Evolutionary conservation across 768 basidiomycete species (phyloP), one percentile per base, ranked within the genome.

Genomic region (Porpolomopsis calyptriformis): DNA sequence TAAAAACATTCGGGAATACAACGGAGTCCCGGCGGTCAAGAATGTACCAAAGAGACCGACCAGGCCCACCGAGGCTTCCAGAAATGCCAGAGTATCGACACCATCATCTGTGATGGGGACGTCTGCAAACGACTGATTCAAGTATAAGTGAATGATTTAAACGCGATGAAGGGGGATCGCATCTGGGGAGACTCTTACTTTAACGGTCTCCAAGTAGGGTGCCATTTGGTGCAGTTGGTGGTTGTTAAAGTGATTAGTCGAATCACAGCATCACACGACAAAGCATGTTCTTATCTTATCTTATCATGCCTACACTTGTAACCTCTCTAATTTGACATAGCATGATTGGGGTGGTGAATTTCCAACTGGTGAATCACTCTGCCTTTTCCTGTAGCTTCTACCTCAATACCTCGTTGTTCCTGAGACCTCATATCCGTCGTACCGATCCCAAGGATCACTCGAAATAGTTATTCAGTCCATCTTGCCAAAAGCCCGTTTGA

Each of bases 401-500:
- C 64, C 64, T 96, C 44, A 64, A 77, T 48, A 68, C 82, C 1
- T 62, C 65, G 25, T 64, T 85, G 40, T 85, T 84, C 60, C 84
- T 85, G 19, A 49, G 36, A 36, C 61, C 77, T 56, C 55, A 63
- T 46, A 43, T 57, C 53, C 51, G 52, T 14, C 49, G 14, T 24
- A 42, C 43, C 43, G 51, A 35, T 41, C 49, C 43, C 24, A 33
- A 12, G 27, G 46, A 14, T 25, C 31, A 49, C 51, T 46, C 46
- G 52, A 41, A 62, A 27, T 58, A 64, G 4, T 64, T 93, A 7
- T 64, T 89, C 4, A 90, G 83, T 0, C 90, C 91, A 0, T 96
- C 93, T 64, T 82, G 80, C 53, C 92, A 92, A 43, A 85, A 84
- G 54, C 93, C 92, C 1, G 93, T 93, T 0, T 97, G 93, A 79